These are phyloP conservation scores for rapeseed (Brassica napus) DNA, from an alignment of 345 rosid genomes.

Conservation along the genomic window Da-Ae NC_063446.1:62346001-62346500, in stretches of 20 bases:
- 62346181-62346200: constrained; percentile 38
- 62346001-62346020: background rate
- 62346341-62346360: constrained; percentile 1
- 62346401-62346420: background rate
- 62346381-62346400: background rate
- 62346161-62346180: constrained; percentile 40
- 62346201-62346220: constrained; percentile 43
- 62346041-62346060: constrained; percentile 11
- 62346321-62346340: background rate
- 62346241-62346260: constrained; percentile 2
- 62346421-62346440: background rate
- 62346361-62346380: background rate
- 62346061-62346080: constrained; percentile 49
- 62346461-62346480: constrained; percentile 1
- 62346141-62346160: constrained; percentile 46
- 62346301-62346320: constrained; percentile 56
- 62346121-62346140: constrained; percentile 58
- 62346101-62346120: background rate
- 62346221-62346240: constrained; percentile 36
- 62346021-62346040: background rate
- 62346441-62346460: constrained; percentile 11
- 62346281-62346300: constrained; percentile 60
- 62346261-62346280: constrained; percentile 1
- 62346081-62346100: constrained; percentile 7
- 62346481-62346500: background rate